Conservation (phyloP, 1,284 basidiomycete genomes). For the Coniferiporia sulphurascens region DNA sequence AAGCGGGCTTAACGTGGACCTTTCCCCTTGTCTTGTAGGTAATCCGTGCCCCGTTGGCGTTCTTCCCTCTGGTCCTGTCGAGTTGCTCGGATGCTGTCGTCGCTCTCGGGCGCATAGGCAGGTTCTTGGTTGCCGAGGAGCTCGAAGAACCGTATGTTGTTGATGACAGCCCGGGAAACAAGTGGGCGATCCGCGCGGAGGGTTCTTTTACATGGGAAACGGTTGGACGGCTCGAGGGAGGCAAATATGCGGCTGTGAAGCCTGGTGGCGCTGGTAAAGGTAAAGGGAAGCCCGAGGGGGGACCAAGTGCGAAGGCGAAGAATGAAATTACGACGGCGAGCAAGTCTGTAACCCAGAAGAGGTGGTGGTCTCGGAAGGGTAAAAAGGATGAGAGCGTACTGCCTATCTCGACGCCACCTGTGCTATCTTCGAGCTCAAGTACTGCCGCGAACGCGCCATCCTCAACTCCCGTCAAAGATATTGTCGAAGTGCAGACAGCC, state of each 20-base stretch:
- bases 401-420: neutral
- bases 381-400: neutral
- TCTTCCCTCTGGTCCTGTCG: constrained; percentile 49
- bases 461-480: neutral
- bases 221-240: constrained; percentile 30
- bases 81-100: constrained; percentile 55
- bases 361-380: neutral
- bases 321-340: constrained; percentile 4
- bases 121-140: constrained; percentile 64
- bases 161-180: constrained; percentile 31
- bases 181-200: constrained; percentile 50
- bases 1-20: neutral
- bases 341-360: neutral
- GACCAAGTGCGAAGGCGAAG: constrained; percentile 8
- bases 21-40: constrained; percentile 41
- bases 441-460: neutral
- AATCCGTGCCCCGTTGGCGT: constrained; percentile 48
- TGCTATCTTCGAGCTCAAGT: neutral
- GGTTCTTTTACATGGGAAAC: constrained; percentile 72
- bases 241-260: constrained; percentile 22
- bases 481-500: constrained; percentile 13
- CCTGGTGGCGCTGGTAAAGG: constrained; percentile 11
- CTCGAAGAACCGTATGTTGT: constrained; percentile 48
- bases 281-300: constrained; percentile 1
- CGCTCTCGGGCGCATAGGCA: constrained; percentile 53